These are phyloP conservation scores for Pseudodiploospora longispora DNA, from an alignment of 2,329 filamentous ascomycete genomes.

Conservation along the genomic window DNA sequence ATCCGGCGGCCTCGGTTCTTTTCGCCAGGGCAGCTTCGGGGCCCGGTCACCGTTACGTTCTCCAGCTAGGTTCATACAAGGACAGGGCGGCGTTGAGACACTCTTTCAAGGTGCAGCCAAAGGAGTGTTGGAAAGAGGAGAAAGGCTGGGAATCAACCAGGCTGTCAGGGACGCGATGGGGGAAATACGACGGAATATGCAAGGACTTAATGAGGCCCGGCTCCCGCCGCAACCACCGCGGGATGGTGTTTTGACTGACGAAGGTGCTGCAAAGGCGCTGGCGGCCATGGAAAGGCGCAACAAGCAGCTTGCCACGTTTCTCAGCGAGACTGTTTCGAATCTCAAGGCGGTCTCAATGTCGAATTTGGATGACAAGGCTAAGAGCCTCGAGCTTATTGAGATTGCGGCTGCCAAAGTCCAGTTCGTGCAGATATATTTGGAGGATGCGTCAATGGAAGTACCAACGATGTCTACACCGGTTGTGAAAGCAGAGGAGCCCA, in stretches of 20 bases:
- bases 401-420: constrained; percentile 55
- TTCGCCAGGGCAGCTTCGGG: constrained; percentile 34
- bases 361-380: constrained; percentile 38
- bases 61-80: constrained; percentile 43
- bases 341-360: constrained; percentile 53
- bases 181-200: constrained; percentile 70
- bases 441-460: constrained; percentile 47
- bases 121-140: constrained; percentile 62
- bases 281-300: constrained; percentile 57
- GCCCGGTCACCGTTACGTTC: constrained; percentile 38
- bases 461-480: constrained; percentile 16
- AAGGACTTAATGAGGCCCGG: constrained; percentile 53
- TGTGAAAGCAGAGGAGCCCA: background rate
- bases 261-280: constrained; percentile 28
- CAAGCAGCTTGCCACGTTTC: constrained; percentile 56
- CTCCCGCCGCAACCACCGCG: constrained; percentile 31
- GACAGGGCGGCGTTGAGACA: constrained; percentile 56
- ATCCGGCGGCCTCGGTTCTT: constrained; percentile 22
- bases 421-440: constrained; percentile 55
- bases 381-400: constrained; percentile 47
- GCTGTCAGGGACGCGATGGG: constrained; percentile 73
- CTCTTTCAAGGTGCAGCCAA: constrained; percentile 70
- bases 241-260: constrained; percentile 27
- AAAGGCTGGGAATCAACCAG: constrained; percentile 72
- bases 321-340: constrained; percentile 56